These are phyloP conservation scores for Cryphonectria japonica DNA, from an alignment of 2,329 filamentous ascomycete genomes.

Conservation along the genomic window DNA sequence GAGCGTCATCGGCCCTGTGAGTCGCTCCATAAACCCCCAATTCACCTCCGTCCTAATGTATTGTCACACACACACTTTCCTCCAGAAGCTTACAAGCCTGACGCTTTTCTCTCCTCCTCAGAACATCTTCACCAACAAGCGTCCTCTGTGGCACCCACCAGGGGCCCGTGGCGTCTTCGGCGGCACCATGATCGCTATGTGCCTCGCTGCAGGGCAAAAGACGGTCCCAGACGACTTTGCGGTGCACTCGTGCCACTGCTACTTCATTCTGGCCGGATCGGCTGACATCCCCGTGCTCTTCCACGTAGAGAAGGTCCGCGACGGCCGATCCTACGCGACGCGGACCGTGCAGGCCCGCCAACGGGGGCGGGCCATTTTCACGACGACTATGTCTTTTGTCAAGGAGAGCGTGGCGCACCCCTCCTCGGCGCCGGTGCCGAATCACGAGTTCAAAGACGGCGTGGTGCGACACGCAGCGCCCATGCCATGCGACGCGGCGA, in stretches of 20 bases:
- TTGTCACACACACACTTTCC: background rate
- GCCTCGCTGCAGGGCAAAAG: constrained; percentile 81
- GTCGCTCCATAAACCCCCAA: constrained; percentile 34
- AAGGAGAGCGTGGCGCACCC: constrained; percentile 59
- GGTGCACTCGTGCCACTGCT: constrained; percentile 97
- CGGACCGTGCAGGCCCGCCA: constrained; percentile 96
- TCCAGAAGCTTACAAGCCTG: background rate
- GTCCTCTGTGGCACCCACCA: constrained; percentile 87
- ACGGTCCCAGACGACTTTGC: constrained; percentile 82
- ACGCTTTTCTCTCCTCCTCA: constrained; percentile 38
- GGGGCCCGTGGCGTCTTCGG: constrained; percentile 94
- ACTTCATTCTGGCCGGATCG: constrained; percentile 93
- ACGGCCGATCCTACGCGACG: constrained; percentile 87
- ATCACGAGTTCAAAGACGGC: constrained; percentile 34
- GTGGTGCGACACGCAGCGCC: constrained; percentile 68
- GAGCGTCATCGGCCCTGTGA: constrained; percentile 72
- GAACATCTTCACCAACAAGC: constrained; percentile 88
- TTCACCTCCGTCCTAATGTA: background rate
- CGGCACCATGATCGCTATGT: constrained; percentile 91
- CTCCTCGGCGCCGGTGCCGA: background rate
- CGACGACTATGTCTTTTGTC: constrained; percentile 89
- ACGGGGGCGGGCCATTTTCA: constrained; percentile 88
- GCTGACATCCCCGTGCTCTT: constrained; percentile 85
- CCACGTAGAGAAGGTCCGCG: constrained; percentile 91
- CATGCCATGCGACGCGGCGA: constrained; percentile 53